Base-by-base conservation (phyloP, 2,329 filamentous ascomycete genomes). In the Verticillium nonalfalfae region DNA sequence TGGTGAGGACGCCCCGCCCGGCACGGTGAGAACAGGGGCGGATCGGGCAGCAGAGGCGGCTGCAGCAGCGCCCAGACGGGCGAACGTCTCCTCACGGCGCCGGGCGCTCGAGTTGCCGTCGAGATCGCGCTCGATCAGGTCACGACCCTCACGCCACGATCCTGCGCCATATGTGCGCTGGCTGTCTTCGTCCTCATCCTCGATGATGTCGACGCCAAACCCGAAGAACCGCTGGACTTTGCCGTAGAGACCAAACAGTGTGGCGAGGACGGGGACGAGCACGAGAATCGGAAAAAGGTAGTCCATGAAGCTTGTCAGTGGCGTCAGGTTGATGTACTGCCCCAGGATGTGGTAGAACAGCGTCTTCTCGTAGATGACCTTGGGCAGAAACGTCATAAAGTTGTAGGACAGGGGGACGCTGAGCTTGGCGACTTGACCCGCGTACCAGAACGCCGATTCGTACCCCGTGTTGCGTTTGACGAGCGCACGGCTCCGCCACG, bases 361-460 rank as follows among this genome's bases (percentile, higher is more conserved):
- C 0, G 93, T 97, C 68, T 88, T 84, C 61, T 82, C 77, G 71
- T 93, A 94, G 52, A 96, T 85, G 13, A 81, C 79, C 7, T 80
- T 81, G 1, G 90, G 90, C 26, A 97, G 76, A 72, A 98, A 94
- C 0, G 94, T 97, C 73, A 97, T 83, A 71, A 98, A 99, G 76
- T 99, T 99, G 84, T 97, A 99, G 4, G 91, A 88, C 9, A 99
- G 82, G 1, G 95, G 95, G 0, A 99, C 91, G 1, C 91, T 97
- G 54, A 99, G 85, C 69, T 93, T 91, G 59, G 95, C 94, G 11
- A 97, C 90, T 73, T 97, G 92, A 62, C 92, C 88, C 1, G 92
- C 90, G 72, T 98, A 99, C 93, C 96, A 99, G 67, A 94, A 96
- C 0, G 95, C 95, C 58, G 89, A 92, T 73, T 98, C 95, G 63